Evolutionary conservation across 225 moss, liverwort and hornwort species (phyloP), one percentile per base, ranked within the genome.

Genomic region (Bryum argenteum): DNA sequence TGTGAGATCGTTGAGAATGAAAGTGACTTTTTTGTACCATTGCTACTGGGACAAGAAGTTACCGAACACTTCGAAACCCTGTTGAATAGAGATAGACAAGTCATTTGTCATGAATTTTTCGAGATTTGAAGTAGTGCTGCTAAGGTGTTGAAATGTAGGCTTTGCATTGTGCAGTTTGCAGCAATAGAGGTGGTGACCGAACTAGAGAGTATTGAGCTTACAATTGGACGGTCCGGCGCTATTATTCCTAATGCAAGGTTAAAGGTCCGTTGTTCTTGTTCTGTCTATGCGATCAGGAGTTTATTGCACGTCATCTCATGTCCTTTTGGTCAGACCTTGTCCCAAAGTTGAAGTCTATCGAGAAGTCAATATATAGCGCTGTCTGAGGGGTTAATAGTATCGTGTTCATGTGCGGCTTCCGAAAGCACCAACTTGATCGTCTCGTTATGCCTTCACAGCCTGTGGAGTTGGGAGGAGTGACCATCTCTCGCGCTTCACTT

Each of bases 161-260:
- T 16, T 75, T 39, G 71, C 22, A 58, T 74, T 14, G 39, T 78
- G 75, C 86, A 95, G 95, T 95, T 95, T 83, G 77, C 86, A 54
- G 87, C 90, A 64, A 95, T 83, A 68, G 95, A 95, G 79, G 88
- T 80, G 54, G 90, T 90, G 68, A 89, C 95, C 52, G 76, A 91
- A 59, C 64, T 95, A 67, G 90, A 95, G 82, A 83, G 69, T 63
- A 92, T 95, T 81, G 92, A 95, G 60, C 89, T 95, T 65, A 91
- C 84, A 56, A 87, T 95, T 69, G 95, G 95, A 67, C 84, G 95
- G 58, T 89, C 92, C 48, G 95, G 95, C 53, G 85, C 83, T 61
- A 88, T 95, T 65, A 85, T 92, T 78, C 95, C 95, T 2, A 92
- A 82, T 66, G 95, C 95, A 62, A 84, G 88, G 69, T 86, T 95